phyloP scores from a whole-genome alignment of 768 basidiomycete genomes.

The Coprinopsis marcescibilis region DNA sequence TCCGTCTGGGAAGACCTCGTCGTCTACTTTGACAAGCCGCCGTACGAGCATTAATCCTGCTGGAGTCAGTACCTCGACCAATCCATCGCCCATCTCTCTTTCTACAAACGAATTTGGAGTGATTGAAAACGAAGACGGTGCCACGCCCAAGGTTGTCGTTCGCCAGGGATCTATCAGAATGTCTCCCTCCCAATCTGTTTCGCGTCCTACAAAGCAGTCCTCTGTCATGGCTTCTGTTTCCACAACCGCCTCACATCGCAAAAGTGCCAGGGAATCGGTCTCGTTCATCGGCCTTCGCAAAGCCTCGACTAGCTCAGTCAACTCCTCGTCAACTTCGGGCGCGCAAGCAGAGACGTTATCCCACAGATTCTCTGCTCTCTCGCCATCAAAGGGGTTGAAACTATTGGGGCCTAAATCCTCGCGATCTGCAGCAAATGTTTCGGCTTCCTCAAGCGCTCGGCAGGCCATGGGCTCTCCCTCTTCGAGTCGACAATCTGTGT shows the following conservation, averaged over 20 bases:
- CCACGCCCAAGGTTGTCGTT: conserved; percentile 39
- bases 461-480: conserved; percentile 57
- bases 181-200: conserved; percentile 57
- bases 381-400: conserved; percentile 81
- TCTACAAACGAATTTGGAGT: conserved; percentile 77
- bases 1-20: conserved; percentile 58
- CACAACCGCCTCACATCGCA: conserved; percentile 48
- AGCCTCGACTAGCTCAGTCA: conserved; percentile 76
- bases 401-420: conserved; percentile 73
- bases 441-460: conserved; percentile 44
- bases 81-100: conserved; percentile 55
- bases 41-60: conserved; percentile 49
- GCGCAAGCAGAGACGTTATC: conserved; percentile 27
- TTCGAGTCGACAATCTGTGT: conserved; percentile 68
- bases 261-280: conserved; percentile 72
- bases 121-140: conserved; percentile 54
- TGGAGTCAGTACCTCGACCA: conserved; percentile 47
- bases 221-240: conserved; percentile 39
- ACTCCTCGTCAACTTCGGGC: conserved; percentile 55
- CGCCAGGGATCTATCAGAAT: conserved; percentile 53
- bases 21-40: conserved; percentile 45
- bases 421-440: conserved; percentile 49
- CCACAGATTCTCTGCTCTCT: conserved; percentile 72
- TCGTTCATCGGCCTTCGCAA: conserved; percentile 76
- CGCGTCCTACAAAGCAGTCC: conserved; percentile 64